Percentiles rank a stretch among this genome's conserved stretches.
phyloP scores from a whole-genome alignment of 2,329 filamentous ascomycete genomes.

The Exophiala viscosa region DNA sequence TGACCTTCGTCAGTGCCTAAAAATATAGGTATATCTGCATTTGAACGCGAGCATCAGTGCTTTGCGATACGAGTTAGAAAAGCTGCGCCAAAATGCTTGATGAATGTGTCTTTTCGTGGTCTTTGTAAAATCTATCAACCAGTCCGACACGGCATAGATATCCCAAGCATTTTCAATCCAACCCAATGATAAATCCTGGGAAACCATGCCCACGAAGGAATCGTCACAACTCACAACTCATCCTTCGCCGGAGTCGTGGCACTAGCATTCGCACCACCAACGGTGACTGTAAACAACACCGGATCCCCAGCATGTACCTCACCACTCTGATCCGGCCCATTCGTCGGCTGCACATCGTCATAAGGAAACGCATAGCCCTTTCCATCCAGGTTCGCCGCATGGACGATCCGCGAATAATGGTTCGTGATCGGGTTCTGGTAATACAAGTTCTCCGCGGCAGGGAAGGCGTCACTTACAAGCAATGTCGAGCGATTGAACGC shows the following conservation, averaged over 20 bases:
- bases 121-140: too few relatives aligned
- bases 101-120: too few relatives aligned
- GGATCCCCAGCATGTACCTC: conserved; percentile 58
- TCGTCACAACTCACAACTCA: conserved; percentile 2
- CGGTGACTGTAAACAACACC: conserved; percentile 52
- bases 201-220: too few relatives aligned
- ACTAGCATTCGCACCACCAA: conserved; percentile 45
- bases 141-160: too few relatives aligned
- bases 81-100: too few relatives aligned
- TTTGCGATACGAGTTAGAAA: too few relatives aligned
- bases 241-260: neutral
- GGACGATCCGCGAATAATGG: conserved; percentile 64
- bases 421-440: conserved; percentile 58
- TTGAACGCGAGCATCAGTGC: too few relatives aligned
- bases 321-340: conserved; percentile 59
- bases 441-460: conserved; percentile 54
- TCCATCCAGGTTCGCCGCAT: conserved; percentile 56
- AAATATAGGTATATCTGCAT: too few relatives aligned
- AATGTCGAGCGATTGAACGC: conserved; percentile 73
- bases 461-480: conserved; percentile 40
- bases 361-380: conserved; percentile 69
- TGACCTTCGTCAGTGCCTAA: too few relatives aligned
- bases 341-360: conserved; percentile 61
- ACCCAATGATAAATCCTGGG: too few relatives aligned
- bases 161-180: too few relatives aligned